Percentiles rank a stretch among this genome's conserved stretches.
phyloP scores from a whole-genome alignment of 345 rosid genomes.

The Camelina laxa region DNA sequence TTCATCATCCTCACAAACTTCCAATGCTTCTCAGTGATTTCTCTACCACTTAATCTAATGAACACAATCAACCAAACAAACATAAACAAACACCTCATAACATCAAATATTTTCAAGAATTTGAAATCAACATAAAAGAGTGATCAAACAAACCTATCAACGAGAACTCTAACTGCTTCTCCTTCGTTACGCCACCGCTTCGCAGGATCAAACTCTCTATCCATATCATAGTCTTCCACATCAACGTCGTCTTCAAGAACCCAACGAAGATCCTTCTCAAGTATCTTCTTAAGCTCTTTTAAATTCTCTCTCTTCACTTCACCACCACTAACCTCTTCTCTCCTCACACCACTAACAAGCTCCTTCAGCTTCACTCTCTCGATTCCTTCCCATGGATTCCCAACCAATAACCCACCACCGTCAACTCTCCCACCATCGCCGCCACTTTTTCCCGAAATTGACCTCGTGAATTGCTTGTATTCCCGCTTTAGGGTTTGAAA shows the following conservation, averaged over 20 bases:
- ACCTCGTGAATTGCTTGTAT: conserved; percentile 65
- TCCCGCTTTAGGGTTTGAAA: conserved; percentile 61
- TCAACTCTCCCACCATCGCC: background rate
- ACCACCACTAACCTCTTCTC: conserved; percentile 53
- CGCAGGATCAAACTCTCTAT: conserved; percentile 48
- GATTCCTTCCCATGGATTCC: conserved; percentile 91
- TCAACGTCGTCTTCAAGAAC: conserved; percentile 82
- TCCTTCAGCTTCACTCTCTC: conserved; percentile 65
- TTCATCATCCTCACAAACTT: conserved; percentile 92
- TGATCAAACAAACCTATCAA: conserved; percentile 58
- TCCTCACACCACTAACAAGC: conserved; percentile 50
- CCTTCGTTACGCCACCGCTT: conserved; percentile 69
- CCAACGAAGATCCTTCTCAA: conserved; percentile 80
- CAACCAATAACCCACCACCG: conserved; percentile 47
- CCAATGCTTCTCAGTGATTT: conserved; percentile 77
- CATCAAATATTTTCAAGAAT: background rate
- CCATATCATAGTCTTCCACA: conserved; percentile 45
- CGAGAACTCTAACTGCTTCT: conserved; percentile 72
- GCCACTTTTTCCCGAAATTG: conserved; percentile 37
- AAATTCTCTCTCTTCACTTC: conserved; percentile 59
- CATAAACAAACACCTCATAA: background rate
- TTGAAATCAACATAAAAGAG: background rate
- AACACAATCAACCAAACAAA: conserved; percentile 7
- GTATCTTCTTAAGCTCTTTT: conserved; percentile 67
- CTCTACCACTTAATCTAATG: conserved; percentile 71